phyloP scores from a whole-genome alignment of 441 rosid species.

The Flueggea neowawraea region DNA sequence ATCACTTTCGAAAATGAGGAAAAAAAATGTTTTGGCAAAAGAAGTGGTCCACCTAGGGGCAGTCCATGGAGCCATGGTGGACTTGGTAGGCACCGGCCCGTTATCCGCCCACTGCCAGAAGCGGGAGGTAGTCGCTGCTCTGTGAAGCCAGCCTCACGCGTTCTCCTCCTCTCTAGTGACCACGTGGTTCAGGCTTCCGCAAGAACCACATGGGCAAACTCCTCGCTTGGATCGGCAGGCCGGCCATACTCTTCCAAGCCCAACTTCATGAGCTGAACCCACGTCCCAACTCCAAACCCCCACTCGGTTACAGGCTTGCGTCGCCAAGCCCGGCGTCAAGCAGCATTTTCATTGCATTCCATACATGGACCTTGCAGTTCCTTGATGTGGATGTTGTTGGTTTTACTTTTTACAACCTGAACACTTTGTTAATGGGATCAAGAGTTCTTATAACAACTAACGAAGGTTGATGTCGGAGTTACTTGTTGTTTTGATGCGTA shows the following conservation, averaged over 20 bases:
- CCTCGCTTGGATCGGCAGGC: conserved; percentile 3
- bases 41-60: not conserved
- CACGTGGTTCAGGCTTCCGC: not conserved
- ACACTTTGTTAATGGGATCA: too few relatives aligned
- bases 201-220: not conserved
- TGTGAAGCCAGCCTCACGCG: conserved; percentile 32
- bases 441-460: too few relatives aligned
- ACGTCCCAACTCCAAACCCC: conserved; percentile 1
- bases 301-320: conserved; percentile 6
- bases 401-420: too few relatives aligned
- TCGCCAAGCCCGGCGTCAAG: not conserved
- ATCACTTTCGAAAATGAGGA: too few relatives aligned
- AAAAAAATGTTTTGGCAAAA: too few relatives aligned
- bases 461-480: too few relatives aligned
- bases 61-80: conserved; percentile 5
- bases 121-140: conserved; percentile 25
- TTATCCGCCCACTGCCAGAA: conserved; percentile 24
- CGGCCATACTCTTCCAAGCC: too few relatives aligned
- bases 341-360: too few relatives aligned
- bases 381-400: too few relatives aligned
- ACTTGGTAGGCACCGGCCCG: not conserved
- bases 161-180: conserved; percentile 12
- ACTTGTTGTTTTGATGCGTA: too few relatives aligned
- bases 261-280: not conserved
- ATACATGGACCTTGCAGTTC: too few relatives aligned